Evolutionary conservation across 805 yeast genomes (phyloP).

Genomic region (Ogataea populi-albae): DNA sequence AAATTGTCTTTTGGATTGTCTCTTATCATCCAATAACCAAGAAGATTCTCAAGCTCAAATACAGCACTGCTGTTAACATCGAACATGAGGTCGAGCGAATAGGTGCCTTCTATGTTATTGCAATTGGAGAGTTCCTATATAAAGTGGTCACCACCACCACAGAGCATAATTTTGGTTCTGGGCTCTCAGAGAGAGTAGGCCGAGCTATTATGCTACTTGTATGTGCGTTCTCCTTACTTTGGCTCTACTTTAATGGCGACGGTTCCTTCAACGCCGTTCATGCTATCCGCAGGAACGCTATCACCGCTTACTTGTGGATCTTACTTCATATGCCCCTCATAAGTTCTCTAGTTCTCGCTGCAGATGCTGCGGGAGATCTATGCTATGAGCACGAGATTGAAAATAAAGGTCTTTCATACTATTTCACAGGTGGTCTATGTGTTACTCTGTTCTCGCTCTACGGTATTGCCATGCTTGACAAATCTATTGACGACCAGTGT

Average conservation of each 20-base stretch:
- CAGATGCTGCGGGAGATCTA: constrained; percentile 57
- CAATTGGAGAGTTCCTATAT: constrained; percentile 61
- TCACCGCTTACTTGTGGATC: constrained; percentile 45
- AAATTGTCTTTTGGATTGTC: constrained; percentile 36
- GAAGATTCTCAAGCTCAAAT: constrained; percentile 38
- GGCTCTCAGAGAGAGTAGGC: constrained; percentile 42
- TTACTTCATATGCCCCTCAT: constrained; percentile 50
- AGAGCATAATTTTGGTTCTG: constrained; percentile 43
- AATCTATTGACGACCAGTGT: constrained; percentile 36
- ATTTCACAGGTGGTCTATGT: constrained; percentile 52
- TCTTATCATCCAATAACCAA: constrained; percentile 49
- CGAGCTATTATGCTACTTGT: constrained; percentile 48
- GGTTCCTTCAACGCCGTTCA: constrained; percentile 49
- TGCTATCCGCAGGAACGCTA: constrained; percentile 48
- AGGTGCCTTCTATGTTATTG: constrained; percentile 58
- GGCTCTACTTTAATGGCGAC: constrained; percentile 56
- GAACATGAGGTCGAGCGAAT: constrained; percentile 66
- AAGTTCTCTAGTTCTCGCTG: constrained; percentile 51
- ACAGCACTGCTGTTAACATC: constrained; percentile 59
- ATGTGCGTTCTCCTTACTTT: constrained; percentile 46
- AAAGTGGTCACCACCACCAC: constrained; percentile 43
- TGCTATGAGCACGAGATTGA: constrained; percentile 32
- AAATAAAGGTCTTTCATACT: constrained; percentile 43
- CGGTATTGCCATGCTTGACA: constrained; percentile 43
- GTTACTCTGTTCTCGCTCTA: constrained; percentile 40